Base-by-base conservation (phyloP, 192 early-diverging fungal genomes). In the Coemansia sp. region DNA sequence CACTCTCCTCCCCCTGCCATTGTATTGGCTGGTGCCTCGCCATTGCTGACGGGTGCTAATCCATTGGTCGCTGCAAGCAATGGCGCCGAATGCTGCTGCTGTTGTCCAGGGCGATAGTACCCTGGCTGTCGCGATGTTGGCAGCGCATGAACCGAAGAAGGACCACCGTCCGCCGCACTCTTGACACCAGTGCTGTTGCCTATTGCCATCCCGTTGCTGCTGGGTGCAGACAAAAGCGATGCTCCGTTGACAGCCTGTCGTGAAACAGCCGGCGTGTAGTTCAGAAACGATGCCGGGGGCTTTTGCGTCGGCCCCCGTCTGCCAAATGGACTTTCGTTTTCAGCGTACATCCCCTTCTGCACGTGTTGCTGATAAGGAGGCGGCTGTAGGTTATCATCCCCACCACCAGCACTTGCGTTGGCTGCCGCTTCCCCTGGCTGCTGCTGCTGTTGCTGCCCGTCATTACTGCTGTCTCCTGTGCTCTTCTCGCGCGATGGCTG, bases 261-360 rank as follows among this genome's bases (percentile, higher is more conserved):
- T 7, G 14, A 21, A 34, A 66, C 59, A 10, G 70, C 66, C 0
- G 71, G 71, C 18, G 71, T 63, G 65, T 73, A 73, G 60, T 73
- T 73, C 9, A 48, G 10, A 16, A 73, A 73, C 30, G 71, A 73
- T 0, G 65, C 71, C 6, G 64, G 71, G 26, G 64, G 48, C 60
- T 48, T 60, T 14, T 53, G 60, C 15, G 48, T 23, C 18, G 56
- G n/a, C 39, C 26, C 2, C 30, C 20, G 63, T 52, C 46, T 43
- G 65, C 66, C 35, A 41, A 34, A 43, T n/a, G 24, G 39, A 34
- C 39, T 59, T 21, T 59, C 57, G 36, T 38, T 59, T 33, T 35
- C 57, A 5, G 51, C 43, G 63, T 45, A 45, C 70, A 60, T 44
- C 21, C 41, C 45, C 51, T 15, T 52, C 34, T 33, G 43, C 62